Evolutionary conservation across 2,329 filamentous ascomycete species (phyloP), one percentile per base, ranked within the genome.

Genomic region (Fusarium sp.): DNA sequence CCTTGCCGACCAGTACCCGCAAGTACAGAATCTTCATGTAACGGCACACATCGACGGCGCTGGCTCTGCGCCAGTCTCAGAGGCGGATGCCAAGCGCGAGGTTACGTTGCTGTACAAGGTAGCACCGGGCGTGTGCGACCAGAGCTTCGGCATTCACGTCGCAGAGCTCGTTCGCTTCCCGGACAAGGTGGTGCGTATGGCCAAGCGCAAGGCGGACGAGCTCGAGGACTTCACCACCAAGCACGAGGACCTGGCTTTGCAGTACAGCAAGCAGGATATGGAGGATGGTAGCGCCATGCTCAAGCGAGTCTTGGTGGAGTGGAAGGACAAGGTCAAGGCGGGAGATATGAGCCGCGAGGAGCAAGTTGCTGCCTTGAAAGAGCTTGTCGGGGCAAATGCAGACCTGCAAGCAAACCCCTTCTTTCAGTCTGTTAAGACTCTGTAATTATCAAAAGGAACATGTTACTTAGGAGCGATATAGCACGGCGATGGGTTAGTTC

Each of bases 51-150:
- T 99, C 50, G 86, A 87, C 46, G 84, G 86, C 37, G 79, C 80
- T 37, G 77, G 78, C 4, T 78, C 81, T 33, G 73, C 74, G 43
- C 72, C 75, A 41, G 74, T 75, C 30, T 68, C 63, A 14, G 75
- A 83, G 45, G 48, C 56, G 14, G 78, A 84, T 60, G 67, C 67
- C 58, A 91, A 91, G 77, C 87, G 92, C 70, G 93, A 98, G 81
- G 96, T 99, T 46, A 98, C 95, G 2, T 86, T 99, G 8, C 87
- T 99, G 7, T 99, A 99, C 84, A 97, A 97, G 81, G 96, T 99
- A 35, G 93, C 97, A 75, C 92, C 93, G 0, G 96, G 96, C 48
- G 91, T 99, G 72, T 97, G 94, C 76, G 96, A 99, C 79, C 96
- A 99, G 81, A 96, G 92, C 60, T 99, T 99, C 78, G 96, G 96